Evolutionary conservation across 2,329 filamentous ascomycete species (phyloP).

Genomic region (Colletotrichum abscissum): DNA sequence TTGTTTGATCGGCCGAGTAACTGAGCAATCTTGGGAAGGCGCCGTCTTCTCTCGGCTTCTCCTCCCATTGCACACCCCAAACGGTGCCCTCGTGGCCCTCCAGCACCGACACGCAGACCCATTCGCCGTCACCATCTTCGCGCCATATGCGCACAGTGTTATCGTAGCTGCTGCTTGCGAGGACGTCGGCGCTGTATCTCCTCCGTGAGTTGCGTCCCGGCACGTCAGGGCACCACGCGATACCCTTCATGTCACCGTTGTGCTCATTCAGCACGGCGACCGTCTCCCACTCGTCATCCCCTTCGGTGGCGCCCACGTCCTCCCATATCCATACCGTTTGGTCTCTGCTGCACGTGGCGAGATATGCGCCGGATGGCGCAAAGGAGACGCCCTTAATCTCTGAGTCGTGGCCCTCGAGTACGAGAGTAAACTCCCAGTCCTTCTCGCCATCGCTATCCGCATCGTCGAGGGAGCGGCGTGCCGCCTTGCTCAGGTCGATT

Average conservation of each 20-base stretch:
- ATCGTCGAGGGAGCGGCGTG: background rate
- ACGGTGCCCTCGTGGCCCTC: conserved; percentile 87
- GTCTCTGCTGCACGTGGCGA: conserved; percentile 92
- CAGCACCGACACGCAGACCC: conserved; percentile 87
- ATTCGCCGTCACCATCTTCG: conserved; percentile 89
- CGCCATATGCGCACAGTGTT: conserved; percentile 90
- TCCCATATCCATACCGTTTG: conserved; percentile 99
- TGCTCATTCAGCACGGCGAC: conserved; percentile 95
- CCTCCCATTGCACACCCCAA: conserved; percentile 86
- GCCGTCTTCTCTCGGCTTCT: conserved; percentile 48
- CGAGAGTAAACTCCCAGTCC: conserved; percentile 92
- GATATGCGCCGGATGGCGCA: conserved; percentile 77
- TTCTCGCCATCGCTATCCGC: conserved; percentile 71
- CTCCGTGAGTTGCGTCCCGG: conserved; percentile 55
- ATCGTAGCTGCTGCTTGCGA: conserved; percentile 95
- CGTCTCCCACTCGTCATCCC: conserved; percentile 96
- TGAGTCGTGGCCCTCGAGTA: conserved; percentile 94
- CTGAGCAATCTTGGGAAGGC: conserved; percentile 75
- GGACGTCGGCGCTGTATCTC: conserved; percentile 72
- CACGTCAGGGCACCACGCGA: conserved; percentile 87
- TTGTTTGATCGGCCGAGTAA: conserved; percentile 85
- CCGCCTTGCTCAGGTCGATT: conserved; percentile 50
- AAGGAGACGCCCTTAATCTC: conserved; percentile 89
- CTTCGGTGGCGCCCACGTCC: conserved; percentile 78
- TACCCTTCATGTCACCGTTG: conserved; percentile 93